Evolutionary conservation across 371 early-diverging fungal genomes (phyloP), one percentile per base, ranked within the genome.

Genomic region (Rhizopus arrhizus): DNA sequence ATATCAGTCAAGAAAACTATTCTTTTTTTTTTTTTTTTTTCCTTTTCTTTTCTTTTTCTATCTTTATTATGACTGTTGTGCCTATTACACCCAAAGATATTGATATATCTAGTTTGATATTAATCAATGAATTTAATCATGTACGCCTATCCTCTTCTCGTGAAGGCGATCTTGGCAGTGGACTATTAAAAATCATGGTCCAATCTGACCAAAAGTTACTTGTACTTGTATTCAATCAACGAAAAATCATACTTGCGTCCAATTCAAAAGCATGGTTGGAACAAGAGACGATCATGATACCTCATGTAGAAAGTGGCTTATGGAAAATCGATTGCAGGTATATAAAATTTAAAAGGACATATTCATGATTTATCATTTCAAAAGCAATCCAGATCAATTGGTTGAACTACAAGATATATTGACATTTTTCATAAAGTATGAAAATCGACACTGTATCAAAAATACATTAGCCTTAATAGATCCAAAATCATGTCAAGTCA

Each of bases 221-320:
- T 2, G 61, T 59, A 0, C 52, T 70, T 42, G 32, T 66, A 4
- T 48, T 72, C 2, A 49, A 32, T 22, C 52, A 68, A 45, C 61
- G 70, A 52, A 56, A 40, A 9, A 69, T 75, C 47, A 59, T 61
- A 11, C 54, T 75, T 4, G 58, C 61, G 3, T 65, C 76, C 2
- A 55, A 57, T 40, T 69, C 76, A 1, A 67, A 70, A n/a, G 70
- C 76, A 5, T 75, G 76, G 76, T 56, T 73, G 22, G 66, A 72
- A 48, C 65, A 62, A 4, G 65, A 68, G 2, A 34, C 48, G 22
- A 60, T 64, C 3, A 43, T 75, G 22, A 63, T 75, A 40, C 73
- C 68, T 42, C 53, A 57, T n/a, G 40, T 45, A 3, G 53, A 70
- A 56, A 68, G 70, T 13, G 73, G 75, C 11, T 53, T 68, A 9